phyloP scores from a whole-genome alignment of 169 alveolate genomes.

The Plasmodium blacklocki region DNA sequence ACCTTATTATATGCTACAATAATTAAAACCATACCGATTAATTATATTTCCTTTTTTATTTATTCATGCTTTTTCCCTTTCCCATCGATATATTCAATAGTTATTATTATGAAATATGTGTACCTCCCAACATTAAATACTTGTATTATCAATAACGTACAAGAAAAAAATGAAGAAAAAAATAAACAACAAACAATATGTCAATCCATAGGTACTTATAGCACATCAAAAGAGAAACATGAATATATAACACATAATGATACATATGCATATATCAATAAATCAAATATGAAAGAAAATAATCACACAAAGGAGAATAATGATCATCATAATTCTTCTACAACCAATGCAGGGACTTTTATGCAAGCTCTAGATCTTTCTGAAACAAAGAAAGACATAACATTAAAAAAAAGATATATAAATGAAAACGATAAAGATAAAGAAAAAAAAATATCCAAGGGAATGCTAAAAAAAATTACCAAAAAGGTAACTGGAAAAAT shows the following conservation, averaged over 20 bases:
- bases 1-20: conserved; percentile 23
- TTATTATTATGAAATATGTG: conserved; percentile 47
- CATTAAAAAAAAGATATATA: neutral
- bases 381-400: too few relatives aligned
- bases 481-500: too few relatives aligned
- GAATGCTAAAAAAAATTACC: too few relatives aligned
- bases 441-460: neutral
- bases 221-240: too few relatives aligned
- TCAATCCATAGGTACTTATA: neutral
- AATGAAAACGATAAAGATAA: neutral
- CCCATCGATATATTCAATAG: conserved; percentile 51
- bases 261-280: too few relatives aligned
- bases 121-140: conserved; percentile 26
- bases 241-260: too few relatives aligned
- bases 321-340: too few relatives aligned
- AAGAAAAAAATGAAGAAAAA: neutral
- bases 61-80: conserved; percentile 53
- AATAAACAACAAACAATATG: neutral
- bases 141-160: conserved; percentile 8
- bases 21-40: conserved; percentile 45
- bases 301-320: too few relatives aligned
- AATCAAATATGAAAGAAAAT: too few relatives aligned
- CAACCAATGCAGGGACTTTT: too few relatives aligned
- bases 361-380: too few relatives aligned
- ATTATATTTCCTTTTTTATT: conserved; percentile 37